A percentile compares a stretch with the other conserved stretches of the same genome.
Conservation (phyloP, 345 rosid genomes). For the Adansonia digitata region DNA sequence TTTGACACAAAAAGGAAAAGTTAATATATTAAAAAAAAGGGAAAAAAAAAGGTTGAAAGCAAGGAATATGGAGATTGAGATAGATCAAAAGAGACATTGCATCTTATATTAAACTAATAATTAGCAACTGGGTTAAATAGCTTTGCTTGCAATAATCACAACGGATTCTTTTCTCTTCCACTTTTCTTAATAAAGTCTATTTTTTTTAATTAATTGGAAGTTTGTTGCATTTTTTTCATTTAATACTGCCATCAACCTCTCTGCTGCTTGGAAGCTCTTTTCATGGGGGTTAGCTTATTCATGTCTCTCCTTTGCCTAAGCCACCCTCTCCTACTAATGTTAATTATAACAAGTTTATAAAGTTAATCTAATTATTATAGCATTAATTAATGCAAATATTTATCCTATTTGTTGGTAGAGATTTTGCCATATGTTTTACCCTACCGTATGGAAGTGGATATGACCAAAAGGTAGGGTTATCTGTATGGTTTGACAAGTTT, state of each 20-base stretch:
- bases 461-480: too few species aligned
- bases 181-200: neutral
- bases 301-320: neutral
- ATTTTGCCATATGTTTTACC: neutral
- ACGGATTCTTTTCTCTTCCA: slow-evolving; percentile 2
- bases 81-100: slow-evolving; percentile 37
- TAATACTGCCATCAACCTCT: slow-evolving; percentile 10
- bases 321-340: neutral
- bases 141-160: slow-evolving; percentile 47
- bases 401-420: too few species aligned
- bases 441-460: neutral
- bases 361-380: neutral
- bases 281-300: slow-evolving; percentile 29
- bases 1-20: neutral
- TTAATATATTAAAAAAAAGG: neutral
- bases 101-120: slow-evolving; percentile 29
- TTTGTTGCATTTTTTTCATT: neutral
- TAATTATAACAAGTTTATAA: neutral
- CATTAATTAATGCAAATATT: neutral
- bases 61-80: slow-evolving; percentile 21
- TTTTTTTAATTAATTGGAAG: neutral
- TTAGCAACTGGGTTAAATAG: slow-evolving; percentile 15
- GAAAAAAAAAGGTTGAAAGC: slow-evolving; percentile 32
- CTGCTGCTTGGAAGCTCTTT: slow-evolving; percentile 28
- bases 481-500: too few species aligned